Conservation (phyloP, 345 rosid species). For the Turritis glabra region DNA sequence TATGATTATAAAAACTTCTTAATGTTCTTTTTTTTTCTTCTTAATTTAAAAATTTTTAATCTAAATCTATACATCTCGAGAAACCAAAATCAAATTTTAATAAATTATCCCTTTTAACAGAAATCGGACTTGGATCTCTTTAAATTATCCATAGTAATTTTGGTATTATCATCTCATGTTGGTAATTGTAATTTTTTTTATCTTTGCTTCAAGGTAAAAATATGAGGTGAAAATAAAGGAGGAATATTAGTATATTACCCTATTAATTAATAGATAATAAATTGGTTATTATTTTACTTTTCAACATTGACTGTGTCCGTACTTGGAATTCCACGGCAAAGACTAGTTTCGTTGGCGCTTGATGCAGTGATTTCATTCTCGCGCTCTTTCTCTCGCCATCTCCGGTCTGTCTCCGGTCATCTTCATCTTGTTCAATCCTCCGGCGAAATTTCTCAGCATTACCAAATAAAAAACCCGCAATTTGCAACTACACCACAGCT, state of each 20-base stretch:
- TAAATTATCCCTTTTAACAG: no score
- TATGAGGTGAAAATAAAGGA: not conserved
- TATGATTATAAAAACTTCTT: no score
- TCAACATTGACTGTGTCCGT: constrained; percentile 24
- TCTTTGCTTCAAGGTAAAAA: not conserved
- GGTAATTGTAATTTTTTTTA: no score
- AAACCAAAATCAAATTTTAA: no score
- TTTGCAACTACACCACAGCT: not conserved
- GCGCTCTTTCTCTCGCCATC: constrained; percentile 2
- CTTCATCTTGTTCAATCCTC: not conserved
- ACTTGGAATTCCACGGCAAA: constrained; percentile 23
- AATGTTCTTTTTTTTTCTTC: no score
- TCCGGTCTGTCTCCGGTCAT: constrained; percentile 5
- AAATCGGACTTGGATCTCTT: no score
- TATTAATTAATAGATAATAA: not conserved
- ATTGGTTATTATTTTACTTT: not conserved
- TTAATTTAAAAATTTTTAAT: no score
- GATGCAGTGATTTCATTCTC: constrained; percentile 15
- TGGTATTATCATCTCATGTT: no score
- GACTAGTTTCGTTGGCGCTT: constrained; percentile 34
- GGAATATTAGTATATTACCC: not conserved
- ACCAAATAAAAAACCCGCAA: not conserved
- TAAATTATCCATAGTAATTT: no score
- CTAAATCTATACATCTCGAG: no score
- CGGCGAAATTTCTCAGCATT: not conserved